Evolutionary conservation across 2,329 filamentous ascomycete species (phyloP).

Genomic region (Mariannaea sp.): DNA sequence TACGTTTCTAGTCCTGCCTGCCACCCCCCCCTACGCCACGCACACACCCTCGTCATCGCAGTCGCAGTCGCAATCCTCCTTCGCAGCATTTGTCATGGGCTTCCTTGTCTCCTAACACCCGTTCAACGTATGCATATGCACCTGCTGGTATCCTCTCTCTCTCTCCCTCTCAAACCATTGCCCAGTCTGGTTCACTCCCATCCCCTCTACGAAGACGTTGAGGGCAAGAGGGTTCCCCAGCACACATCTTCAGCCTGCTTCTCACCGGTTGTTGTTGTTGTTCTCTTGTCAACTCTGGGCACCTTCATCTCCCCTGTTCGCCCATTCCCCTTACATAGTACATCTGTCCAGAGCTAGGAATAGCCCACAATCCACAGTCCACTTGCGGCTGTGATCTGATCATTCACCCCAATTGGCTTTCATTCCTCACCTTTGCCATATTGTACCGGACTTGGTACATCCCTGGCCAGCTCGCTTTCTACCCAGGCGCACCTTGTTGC

Average conservation of each 20-base stretch:
- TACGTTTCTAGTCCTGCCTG: conserved; percentile 1
- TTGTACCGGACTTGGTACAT: too few species aligned
- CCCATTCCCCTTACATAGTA: conserved; percentile 5
- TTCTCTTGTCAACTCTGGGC: neutral
- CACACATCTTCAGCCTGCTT: conserved; percentile 1
- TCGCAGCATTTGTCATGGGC: conserved; percentile 8
- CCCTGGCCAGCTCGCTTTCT: conserved; percentile 14
- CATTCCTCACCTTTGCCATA: conserved; percentile 5
- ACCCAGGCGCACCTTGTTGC: conserved; percentile 15
- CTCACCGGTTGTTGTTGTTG: neutral
- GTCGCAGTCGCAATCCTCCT: conserved; percentile 6
- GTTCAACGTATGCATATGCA: conserved; percentile 34
- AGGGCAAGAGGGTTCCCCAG: conserved; percentile 18
- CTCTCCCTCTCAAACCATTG: conserved; percentile 29
- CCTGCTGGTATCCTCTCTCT: conserved; percentile 25
- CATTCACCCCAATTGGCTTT: conserved; percentile 3
- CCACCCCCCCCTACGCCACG: neutral
- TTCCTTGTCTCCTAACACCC: conserved; percentile 13
- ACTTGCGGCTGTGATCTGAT: conserved; percentile 15
- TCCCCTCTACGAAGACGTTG: conserved; percentile 19
- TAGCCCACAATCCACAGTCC: conserved; percentile 2
- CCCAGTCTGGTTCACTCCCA: conserved; percentile 16
- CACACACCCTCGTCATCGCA: conserved; percentile 1
- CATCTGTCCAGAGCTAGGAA: conserved; percentile 3
- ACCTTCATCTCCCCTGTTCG: neutral